Percentiles rank a stretch among this genome's conserved stretches.
phyloP scores from a whole-genome alignment of 2,329 filamentous ascomycete genomes.

The Monosporascus sp. region DNA sequence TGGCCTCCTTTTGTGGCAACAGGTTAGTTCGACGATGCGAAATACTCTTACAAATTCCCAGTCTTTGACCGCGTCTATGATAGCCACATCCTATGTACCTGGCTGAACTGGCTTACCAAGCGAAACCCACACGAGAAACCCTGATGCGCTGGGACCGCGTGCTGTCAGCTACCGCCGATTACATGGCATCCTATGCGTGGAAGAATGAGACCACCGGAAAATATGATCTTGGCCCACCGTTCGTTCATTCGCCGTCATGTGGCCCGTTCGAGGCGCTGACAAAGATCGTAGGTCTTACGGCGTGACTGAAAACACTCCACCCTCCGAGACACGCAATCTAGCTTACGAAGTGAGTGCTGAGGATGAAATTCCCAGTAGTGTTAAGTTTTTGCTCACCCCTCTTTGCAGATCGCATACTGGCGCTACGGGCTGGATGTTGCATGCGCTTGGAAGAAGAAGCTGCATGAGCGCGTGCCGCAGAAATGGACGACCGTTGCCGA shows the following conservation, averaged over 20 bases:
- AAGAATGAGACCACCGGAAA: conserved; percentile 22
- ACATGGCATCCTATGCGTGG: conserved; percentile 29
- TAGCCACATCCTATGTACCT: conserved; percentile 40
- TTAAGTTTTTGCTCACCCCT: neutral
- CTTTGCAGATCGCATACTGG: conserved; percentile 37
- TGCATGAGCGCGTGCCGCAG: conserved; percentile 30
- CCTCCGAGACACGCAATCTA: conserved; percentile 40
- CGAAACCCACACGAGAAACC: conserved; percentile 18
- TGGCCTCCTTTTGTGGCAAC: conserved; percentile 46
- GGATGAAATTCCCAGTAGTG: neutral
- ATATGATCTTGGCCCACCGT: conserved; percentile 41
- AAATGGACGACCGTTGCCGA: conserved; percentile 36
- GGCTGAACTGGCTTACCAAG: conserved; percentile 24
- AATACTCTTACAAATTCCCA: neutral
- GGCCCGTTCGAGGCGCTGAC: neutral
- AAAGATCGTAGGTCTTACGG: conserved; percentile 34
- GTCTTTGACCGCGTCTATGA: neutral
- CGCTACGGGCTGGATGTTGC: conserved; percentile 43
- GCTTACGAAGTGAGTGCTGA: conserved; percentile 35
- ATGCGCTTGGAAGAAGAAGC: conserved; percentile 36
- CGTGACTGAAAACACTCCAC: conserved; percentile 45
- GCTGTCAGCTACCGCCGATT: conserved; percentile 23
- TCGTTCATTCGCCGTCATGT: conserved; percentile 1
- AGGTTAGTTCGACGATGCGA: conserved; percentile 7
- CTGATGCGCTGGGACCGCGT: conserved; percentile 22